These are phyloP conservation scores for Russula lepida DNA, from an alignment of 768 basidiomycete genomes.

Conservation along the genomic window DNA sequence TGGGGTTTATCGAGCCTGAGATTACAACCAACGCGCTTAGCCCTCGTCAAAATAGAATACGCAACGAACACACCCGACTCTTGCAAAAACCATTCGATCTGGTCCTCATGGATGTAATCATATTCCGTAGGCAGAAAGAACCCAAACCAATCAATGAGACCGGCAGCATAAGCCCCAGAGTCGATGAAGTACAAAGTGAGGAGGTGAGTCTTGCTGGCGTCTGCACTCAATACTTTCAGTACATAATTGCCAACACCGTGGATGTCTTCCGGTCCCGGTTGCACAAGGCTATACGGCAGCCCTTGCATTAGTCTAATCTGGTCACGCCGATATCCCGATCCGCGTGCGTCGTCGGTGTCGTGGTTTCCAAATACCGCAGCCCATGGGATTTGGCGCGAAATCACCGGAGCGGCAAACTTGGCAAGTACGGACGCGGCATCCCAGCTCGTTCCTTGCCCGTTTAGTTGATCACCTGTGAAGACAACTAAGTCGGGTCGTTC, in stretches of 20 bases:
- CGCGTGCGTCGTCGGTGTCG: slow-evolving; percentile 61
- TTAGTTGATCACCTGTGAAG: slow-evolving; percentile 89
- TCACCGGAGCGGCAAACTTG: slow-evolving; percentile 76
- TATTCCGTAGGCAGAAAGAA: slow-evolving; percentile 65
- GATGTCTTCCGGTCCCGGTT: slow-evolving; percentile 72
- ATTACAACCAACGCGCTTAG: background rate
- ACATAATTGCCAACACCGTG: slow-evolving; percentile 92
- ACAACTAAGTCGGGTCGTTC: slow-evolving; percentile 90
- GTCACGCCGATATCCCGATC: slow-evolving; percentile 39
- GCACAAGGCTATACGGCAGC: slow-evolving; percentile 79
- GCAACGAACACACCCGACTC: slow-evolving; percentile 45
- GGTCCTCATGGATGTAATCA: slow-evolving; percentile 78
- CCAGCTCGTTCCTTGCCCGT: slow-evolving; percentile 87
- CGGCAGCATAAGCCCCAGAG: slow-evolving; percentile 68
- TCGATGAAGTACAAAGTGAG: slow-evolving; percentile 89
- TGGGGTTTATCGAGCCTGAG: slow-evolving; percentile 52
- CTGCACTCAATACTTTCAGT: slow-evolving; percentile 74
- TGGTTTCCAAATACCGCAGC: slow-evolving; percentile 93
- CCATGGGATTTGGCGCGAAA: slow-evolving; percentile 77
- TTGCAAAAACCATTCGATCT: slow-evolving; percentile 88
- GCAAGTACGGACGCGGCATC: slow-evolving; percentile 81
- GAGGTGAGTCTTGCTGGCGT: slow-evolving; percentile 84
- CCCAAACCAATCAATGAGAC: slow-evolving; percentile 52
- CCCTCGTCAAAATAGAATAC: background rate
- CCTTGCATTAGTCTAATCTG: slow-evolving; percentile 66